phyloP scores from a whole-genome alignment of 2,329 filamentous ascomycete species.

The Fusarium citri region DNA sequence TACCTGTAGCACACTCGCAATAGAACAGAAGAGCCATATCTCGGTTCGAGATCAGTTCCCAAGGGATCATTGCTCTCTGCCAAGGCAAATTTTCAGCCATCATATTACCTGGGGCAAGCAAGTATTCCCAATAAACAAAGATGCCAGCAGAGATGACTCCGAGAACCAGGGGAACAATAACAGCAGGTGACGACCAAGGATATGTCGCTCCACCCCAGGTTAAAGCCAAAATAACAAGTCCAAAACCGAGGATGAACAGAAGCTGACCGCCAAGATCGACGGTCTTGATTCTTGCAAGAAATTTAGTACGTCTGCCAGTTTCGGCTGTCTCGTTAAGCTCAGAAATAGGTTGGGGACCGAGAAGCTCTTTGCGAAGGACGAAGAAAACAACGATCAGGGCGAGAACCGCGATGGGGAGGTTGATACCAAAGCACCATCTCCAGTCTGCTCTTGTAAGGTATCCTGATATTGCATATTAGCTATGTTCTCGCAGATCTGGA shows the following conservation, averaged over 20 bases:
- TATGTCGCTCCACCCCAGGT: constrained; percentile 68
- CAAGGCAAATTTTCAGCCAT: constrained; percentile 62
- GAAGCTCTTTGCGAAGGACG: constrained; percentile 68
- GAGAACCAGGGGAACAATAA: constrained; percentile 61
- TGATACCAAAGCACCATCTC: constrained; percentile 76
- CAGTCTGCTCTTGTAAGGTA: constrained; percentile 67
- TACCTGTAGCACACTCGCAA: constrained; percentile 70
- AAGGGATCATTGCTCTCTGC: constrained; percentile 73
- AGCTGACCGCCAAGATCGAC: constrained; percentile 67
- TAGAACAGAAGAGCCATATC: constrained; percentile 72
- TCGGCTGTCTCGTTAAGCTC: constrained; percentile 57
- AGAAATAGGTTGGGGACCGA: constrained; percentile 62
- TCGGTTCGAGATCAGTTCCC: constrained; percentile 65
- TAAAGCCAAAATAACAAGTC: constrained; percentile 64
- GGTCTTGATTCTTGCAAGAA: constrained; percentile 62
- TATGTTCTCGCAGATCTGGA: background rate
- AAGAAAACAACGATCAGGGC: constrained; percentile 66
- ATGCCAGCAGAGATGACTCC: constrained; percentile 55
- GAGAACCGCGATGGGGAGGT: constrained; percentile 65
- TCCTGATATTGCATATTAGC: constrained; percentile 42
- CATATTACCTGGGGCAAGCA: constrained; percentile 62
- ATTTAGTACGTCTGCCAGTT: constrained; percentile 47
- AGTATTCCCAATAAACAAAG: constrained; percentile 65
- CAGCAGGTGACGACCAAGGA: constrained; percentile 61
- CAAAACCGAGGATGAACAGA: constrained; percentile 66